These are phyloP conservation scores for Arthrobotrys entomopaga DNA, from an alignment of 2,329 filamentous ascomycete genomes.

Conservation along the genomic window DNA sequence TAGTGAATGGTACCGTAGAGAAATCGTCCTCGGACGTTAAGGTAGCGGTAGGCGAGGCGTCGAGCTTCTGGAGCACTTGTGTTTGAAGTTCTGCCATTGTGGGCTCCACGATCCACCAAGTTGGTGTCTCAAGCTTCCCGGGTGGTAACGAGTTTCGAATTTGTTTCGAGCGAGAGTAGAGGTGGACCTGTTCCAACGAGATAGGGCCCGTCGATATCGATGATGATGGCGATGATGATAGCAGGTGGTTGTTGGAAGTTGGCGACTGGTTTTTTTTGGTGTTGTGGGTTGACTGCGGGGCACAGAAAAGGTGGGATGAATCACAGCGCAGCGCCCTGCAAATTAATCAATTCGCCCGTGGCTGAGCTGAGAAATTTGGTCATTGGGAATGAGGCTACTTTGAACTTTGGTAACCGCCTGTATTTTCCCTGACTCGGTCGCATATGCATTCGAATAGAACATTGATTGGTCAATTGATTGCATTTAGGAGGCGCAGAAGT, in stretches of 20 bases:
- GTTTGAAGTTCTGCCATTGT: slow-evolving; percentile 68
- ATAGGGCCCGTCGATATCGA: neutral
- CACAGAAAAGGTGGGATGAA: slow-evolving; percentile 46
- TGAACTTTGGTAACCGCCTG: too few relatives aligned
- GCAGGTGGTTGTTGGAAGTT: slow-evolving; percentile 22
- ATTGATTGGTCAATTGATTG: too few relatives aligned
- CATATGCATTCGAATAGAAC: too few relatives aligned
- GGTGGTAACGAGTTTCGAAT: slow-evolving; percentile 10
- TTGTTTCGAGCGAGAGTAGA: slow-evolving; percentile 14
- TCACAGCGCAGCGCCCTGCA: slow-evolving; percentile 1
- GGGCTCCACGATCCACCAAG: neutral
- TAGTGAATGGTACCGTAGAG: slow-evolving; percentile 72
- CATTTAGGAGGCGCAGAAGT: too few relatives aligned
- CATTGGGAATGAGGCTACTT: too few relatives aligned
- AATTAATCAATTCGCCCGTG: too few relatives aligned
- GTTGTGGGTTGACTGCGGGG: slow-evolving; percentile 35
- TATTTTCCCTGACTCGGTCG: too few relatives aligned
- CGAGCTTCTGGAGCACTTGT: slow-evolving; percentile 74
- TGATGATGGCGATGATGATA: slow-evolving; percentile 12
- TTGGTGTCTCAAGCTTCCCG: slow-evolving; percentile 12
- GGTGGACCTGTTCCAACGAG: neutral
- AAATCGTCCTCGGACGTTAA: slow-evolving; percentile 77
- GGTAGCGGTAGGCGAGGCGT: slow-evolving; percentile 68
- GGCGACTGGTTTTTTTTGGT: slow-evolving; percentile 36
- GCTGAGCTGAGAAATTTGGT: too few relatives aligned